Conservation (phyloP, 2,329 filamentous ascomycete species). For the Ophiostoma pallidulum region DNA sequence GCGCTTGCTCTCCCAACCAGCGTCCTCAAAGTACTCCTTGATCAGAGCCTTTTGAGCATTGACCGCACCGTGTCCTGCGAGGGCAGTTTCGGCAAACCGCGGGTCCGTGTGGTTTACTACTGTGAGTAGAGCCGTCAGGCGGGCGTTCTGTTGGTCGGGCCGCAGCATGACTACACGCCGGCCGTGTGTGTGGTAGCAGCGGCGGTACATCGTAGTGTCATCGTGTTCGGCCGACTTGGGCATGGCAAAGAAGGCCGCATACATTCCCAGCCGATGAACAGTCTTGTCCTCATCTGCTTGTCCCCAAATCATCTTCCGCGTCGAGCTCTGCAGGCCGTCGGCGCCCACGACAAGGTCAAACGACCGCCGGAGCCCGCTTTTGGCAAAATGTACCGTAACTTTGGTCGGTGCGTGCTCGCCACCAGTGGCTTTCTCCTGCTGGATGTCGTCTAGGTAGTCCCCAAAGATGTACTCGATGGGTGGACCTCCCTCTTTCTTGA, state of each 20-base stretch:
- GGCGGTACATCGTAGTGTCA: slow-evolving; percentile 22
- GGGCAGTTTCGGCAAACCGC: too few species aligned
- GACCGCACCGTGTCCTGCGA: too few species aligned
- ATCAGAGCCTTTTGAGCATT: background rate
- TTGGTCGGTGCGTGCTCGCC: slow-evolving; percentile 15
- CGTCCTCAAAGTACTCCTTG: slow-evolving; percentile 29
- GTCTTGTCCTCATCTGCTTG: slow-evolving; percentile 19
- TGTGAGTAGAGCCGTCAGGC: slow-evolving; percentile 8
- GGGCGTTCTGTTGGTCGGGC: slow-evolving; percentile 21
- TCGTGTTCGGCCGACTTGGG: slow-evolving; percentile 21
- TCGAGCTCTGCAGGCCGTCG: slow-evolving; percentile 42
- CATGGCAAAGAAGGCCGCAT: slow-evolving; percentile 32
- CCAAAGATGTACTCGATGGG: slow-evolving; percentile 26
- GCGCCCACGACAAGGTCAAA: slow-evolving; percentile 47
- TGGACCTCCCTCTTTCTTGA: background rate
- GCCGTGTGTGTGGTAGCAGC: slow-evolving; percentile 26
- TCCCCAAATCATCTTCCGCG: slow-evolving; percentile 31
- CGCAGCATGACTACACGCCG: slow-evolving; percentile 30
- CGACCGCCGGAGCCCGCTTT: slow-evolving; percentile 28
- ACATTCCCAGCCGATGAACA: slow-evolving; percentile 25
- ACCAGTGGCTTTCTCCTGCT: too few species aligned
- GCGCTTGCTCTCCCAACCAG: slow-evolving; percentile 35
- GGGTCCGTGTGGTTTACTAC: slow-evolving; percentile 17
- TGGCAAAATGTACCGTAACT: slow-evolving; percentile 32
- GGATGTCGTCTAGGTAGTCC: slow-evolving; percentile 6